Evolutionary conservation across 345 rosid genomes (phyloP), one percentile per base, ranked within the genome.

Genomic region (Eucalyptus pauciflora): DNA sequence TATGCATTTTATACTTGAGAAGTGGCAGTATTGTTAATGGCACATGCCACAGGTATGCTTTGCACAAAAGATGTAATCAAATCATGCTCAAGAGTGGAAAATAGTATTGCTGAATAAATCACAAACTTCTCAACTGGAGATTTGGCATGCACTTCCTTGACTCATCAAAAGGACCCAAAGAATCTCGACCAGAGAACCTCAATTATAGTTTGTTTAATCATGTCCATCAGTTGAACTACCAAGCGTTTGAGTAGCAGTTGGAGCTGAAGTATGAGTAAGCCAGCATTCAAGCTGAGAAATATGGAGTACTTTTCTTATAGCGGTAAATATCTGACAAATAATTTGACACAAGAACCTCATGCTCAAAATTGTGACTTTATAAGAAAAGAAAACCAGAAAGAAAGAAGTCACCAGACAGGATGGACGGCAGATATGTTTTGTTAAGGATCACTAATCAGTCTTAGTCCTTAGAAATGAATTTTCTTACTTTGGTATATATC

Each of bases 391-490:
- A 71, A 33, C 33, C 29, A 29, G 33, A 1, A 1, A 71, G 17
- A 71, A 33, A 17, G 0, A 37, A 33, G 81, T 18, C 81, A 17
- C 81, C 46, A 17, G 46, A 71, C 46, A 10, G 25, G 81, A 37
- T 33, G 2, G 81, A 71, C 0, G 45, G 24, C 41, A 12, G 46
- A 71, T 37, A 25, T 33, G 46, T 33, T 67, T 67, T 33, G 46
- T 0, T 17, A 10, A 17, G 0, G 1, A 33, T 33, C 0, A 4
- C 81, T 71, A 71, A 33, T 37, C 81, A 17, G 45, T 33, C 0
- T 71, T 33, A 71, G 14, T 33, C 10, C 81, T 33, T 37, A 33
- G 81, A 37, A 1, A 71, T 33, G 24, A 71, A 71, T 71, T 4
- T 1, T 71, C 81, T 71, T 71, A 71, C 1, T 71, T 46, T 71